A percentile compares a stretch with the other conserved stretches of the same genome.
Conservation (phyloP, 2,329 filamentous ascomycete genomes). For the Penicillium sp. region DNA sequence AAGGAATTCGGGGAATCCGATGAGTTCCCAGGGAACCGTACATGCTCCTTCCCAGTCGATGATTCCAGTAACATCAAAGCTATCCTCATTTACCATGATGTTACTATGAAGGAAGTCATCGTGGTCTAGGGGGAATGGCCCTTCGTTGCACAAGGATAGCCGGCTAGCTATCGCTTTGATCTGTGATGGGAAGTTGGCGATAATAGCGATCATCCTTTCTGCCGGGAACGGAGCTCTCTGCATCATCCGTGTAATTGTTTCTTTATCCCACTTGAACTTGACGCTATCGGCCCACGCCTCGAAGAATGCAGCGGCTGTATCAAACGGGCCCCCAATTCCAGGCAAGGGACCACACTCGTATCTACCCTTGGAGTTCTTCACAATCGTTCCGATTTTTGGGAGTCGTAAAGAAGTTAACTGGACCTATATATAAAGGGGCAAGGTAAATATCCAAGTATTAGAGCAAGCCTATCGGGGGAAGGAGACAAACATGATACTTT, state of each 20-base stretch:
- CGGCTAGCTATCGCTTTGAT: constrained; percentile 4
- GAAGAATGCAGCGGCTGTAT: constrained; percentile 18
- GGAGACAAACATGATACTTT: constrained; percentile 1
- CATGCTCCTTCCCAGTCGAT: constrained; percentile 16
- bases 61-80: constrained; percentile 8
- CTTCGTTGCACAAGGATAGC: constrained; percentile 3
- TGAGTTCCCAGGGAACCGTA: constrained; percentile 11
- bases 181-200: constrained; percentile 4
- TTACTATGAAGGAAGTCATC: constrained; percentile 17
- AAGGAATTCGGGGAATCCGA: constrained; percentile 9
- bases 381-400: constrained; percentile 16
- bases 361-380: constrained; percentile 3
- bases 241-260: constrained; percentile 3
- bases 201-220: constrained; percentile 1
- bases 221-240: neutral
- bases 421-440: constrained; percentile 3
- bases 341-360: constrained; percentile 17
- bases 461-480: neutral
- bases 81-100: constrained; percentile 13
- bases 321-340: constrained; percentile 15
- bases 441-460: neutral
- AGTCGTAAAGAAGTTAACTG: constrained; percentile 15
- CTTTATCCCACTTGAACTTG: constrained; percentile 7
- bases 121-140: constrained; percentile 13
- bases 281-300: constrained; percentile 15